Conservation (phyloP, 305 asterid genomes). For the Fraxinus latifolia region DNA sequence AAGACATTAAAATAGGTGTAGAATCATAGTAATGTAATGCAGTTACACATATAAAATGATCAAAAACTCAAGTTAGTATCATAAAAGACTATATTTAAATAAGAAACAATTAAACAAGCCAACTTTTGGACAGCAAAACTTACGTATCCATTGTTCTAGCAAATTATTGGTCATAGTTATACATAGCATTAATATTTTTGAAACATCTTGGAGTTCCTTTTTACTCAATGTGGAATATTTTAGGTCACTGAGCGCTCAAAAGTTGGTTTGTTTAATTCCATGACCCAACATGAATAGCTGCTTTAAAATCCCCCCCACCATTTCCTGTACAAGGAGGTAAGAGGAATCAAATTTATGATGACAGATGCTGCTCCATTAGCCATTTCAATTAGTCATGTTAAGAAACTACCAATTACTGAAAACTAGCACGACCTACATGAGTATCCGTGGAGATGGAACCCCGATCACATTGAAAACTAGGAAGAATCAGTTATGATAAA, state of each 20-base stretch:
- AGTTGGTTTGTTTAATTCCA: neutral
- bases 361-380: neutral
- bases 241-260: neutral
- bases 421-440: neutral
- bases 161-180: neutral
- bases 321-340: neutral
- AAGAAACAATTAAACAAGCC: neutral
- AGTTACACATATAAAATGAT: neutral
- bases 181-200: neutral
- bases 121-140: neutral
- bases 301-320: neutral
- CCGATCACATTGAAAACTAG: too few species aligned
- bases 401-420: too few species aligned
- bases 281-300: neutral
- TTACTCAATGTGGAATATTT: neutral
- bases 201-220: neutral
- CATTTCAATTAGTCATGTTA: neutral
- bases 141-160: neutral
- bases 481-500: too few species aligned
- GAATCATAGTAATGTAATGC: neutral
- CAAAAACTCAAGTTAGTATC: neutral
- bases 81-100: neutral
- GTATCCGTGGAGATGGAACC: too few species aligned
- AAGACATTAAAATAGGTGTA: neutral
- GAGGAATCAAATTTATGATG: neutral